Evolutionary conservation across 345 rosid genomes (phyloP).

Genomic region (Mercurialis annua): DNA sequence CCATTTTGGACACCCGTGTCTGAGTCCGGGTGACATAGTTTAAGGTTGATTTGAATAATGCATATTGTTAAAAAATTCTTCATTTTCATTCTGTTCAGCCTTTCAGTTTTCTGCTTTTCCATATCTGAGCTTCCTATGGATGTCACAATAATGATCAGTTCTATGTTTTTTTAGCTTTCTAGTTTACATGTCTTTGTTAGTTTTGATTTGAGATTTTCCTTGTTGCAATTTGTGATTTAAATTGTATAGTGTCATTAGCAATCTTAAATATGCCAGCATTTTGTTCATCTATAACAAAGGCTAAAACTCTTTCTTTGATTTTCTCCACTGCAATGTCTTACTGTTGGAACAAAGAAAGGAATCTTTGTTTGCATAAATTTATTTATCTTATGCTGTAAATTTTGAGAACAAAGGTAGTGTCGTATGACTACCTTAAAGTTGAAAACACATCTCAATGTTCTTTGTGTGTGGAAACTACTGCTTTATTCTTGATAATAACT

Average conservation of each 20-base stretch:
- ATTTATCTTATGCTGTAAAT: not conserved
- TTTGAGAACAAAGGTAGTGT: too few relatives aligned
- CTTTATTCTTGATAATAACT: not conserved
- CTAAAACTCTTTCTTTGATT: too few relatives aligned
- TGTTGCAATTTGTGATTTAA: not conserved
- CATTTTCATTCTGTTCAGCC: not conserved
- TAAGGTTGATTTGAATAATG: too few relatives aligned
- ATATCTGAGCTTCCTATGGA: not conserved
- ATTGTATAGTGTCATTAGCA: not conserved
- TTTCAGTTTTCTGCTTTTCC: not conserved
- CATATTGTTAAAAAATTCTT: not conserved
- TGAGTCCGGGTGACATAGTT: too few relatives aligned
- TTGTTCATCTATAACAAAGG: too few relatives aligned
- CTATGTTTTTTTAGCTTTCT: not conserved
- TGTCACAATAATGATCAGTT: not conserved
- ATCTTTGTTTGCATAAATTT: too few relatives aligned
- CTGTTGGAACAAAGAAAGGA: not conserved
- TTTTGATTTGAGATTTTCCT: not conserved
- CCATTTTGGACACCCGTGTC: too few relatives aligned
- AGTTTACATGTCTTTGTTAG: not conserved
- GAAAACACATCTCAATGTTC: not conserved
- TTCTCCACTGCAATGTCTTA: not conserved
- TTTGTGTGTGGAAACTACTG: not conserved
- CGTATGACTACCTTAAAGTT: not conserved
- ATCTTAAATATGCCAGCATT: not conserved